Evolutionary conservation across 2,329 filamentous ascomycete species (phyloP).

Genomic region (Curvularia verruculosa): DNA sequence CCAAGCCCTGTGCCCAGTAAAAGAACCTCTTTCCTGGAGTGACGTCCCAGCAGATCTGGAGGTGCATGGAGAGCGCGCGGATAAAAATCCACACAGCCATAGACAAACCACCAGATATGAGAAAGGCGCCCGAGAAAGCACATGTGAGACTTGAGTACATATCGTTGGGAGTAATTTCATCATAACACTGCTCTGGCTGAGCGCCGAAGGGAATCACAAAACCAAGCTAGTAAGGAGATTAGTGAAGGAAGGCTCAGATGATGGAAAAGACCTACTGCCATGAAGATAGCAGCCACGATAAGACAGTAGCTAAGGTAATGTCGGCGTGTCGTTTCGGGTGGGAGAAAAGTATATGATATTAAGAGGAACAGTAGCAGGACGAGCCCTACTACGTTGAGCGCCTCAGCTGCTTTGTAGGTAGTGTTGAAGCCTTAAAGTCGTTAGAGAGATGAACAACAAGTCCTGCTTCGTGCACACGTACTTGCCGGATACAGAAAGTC

Average conservation of each 20-base stretch:
- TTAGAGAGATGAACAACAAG: conserved; percentile 13
- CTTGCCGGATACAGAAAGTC: conserved; percentile 72
- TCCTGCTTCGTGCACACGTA: conserved; percentile 42
- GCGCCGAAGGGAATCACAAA: conserved; percentile 87
- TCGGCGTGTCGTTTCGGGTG: conserved; percentile 85
- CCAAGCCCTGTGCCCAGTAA: conserved; percentile 77
- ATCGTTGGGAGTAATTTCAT: conserved; percentile 89
- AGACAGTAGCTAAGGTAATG: conserved; percentile 94
- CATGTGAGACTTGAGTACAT: conserved; percentile 84
- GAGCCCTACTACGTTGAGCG: conserved; percentile 78
- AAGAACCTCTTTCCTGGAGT: conserved; percentile 89
- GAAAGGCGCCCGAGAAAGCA: conserved; percentile 83
- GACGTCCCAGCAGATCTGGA: conserved; percentile 98
- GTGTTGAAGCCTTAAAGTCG: conserved; percentile 55
- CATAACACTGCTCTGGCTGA: conserved; percentile 80
- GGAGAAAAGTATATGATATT: conserved; percentile 77
- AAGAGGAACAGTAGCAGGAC: conserved; percentile 77
- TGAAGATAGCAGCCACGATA: conserved; percentile 73
- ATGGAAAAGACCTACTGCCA: conserved; percentile 68
- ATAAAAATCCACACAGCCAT: conserved; percentile 91
- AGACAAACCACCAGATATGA: conserved; percentile 84
- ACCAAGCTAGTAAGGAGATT: conserved; percentile 66
- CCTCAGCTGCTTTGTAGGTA: conserved; percentile 74
- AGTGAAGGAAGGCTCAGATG: conserved; percentile 3
- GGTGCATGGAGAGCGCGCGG: conserved; percentile 86